Base-by-base conservation (phyloP, 805 yeast genomes). In the Wickerhamiella nectarea region DNA sequence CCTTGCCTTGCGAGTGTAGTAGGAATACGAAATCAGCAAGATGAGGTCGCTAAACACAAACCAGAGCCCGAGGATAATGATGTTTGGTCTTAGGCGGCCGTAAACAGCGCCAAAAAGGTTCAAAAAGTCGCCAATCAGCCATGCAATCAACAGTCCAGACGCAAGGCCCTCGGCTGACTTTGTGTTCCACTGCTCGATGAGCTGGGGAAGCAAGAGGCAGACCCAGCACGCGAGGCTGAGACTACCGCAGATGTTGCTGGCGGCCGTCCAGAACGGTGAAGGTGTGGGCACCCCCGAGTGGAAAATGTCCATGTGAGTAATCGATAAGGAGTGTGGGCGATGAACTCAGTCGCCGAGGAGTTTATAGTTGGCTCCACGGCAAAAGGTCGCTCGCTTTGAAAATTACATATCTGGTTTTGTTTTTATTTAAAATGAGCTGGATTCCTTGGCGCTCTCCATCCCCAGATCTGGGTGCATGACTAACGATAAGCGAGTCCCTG, bases 181-280 rank as follows among this genome's bases (percentile, higher is more conserved):
- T 43, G 76, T 61, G 43, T 81, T 62, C 86, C 86, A 82, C 61
- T 81, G 89, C 57, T 81, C 93, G 20, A 81, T 70, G 38, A 81
- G 67, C 57, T 81, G 93, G 0, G 93, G 91, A 51, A 82, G 62
- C 46, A 81, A 68, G 34, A 81, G 61, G 11, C 81, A 86, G 10
- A 82, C 69, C 86, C 87, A 82, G 58, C 89, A 78, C 0, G 89
- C 85, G 34, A 81, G 67, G 25, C 76, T 70, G 7, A 80, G 70
- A 10, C 84, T 76, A 2, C 89, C 89, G 57, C 76, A 69, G 2
- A 78, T 62, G 2, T 82, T 81, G 3, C 84, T 74, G 22, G 75
- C 59, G 12, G 69, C 65, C 25, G 60, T 57, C 43, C 79, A 59
- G 51, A 64, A 49, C 6, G 58, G 56, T 0, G 46, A 18, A 6